phyloP scores from a whole-genome alignment of 441 rosid genomes.

The Flueggea neowawraea region DNA sequence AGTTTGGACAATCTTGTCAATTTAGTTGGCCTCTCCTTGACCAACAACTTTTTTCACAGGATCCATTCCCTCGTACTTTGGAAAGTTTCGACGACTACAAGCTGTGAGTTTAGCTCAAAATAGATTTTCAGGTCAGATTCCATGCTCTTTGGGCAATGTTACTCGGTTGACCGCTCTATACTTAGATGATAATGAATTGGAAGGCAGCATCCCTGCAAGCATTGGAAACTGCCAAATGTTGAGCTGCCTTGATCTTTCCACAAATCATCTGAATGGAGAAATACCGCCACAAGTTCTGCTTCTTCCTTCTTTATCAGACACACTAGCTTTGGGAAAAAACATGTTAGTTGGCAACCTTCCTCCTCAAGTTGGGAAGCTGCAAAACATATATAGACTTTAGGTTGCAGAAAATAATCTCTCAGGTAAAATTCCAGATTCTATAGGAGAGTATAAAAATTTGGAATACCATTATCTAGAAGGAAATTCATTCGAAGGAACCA shows the following conservation, averaged over 20 bases:
- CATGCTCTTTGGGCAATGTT: constrained; percentile 17
- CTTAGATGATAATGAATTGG: neutral
- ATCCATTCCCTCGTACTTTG: constrained; percentile 1
- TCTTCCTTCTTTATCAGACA: constrained; percentile 13
- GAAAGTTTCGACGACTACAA: constrained; percentile 3
- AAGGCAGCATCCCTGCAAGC: constrained; percentile 18
- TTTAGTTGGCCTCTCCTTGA: neutral
- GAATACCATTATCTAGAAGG: neutral
- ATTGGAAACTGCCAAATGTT: neutral
- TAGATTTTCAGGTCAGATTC: constrained; percentile 6
- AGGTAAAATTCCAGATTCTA: constrained; percentile 12
- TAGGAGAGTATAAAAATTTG: constrained; percentile 8
- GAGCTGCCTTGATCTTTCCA: neutral
- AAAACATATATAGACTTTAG: neutral
- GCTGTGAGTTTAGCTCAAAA: neutral
- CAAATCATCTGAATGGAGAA: constrained; percentile 13
- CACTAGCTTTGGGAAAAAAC: constrained; percentile 20
- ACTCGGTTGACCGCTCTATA: neutral
- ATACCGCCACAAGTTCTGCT: constrained; percentile 18
- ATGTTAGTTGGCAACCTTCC: constrained; percentile 17
- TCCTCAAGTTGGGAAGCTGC: neutral
- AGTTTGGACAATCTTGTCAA: constrained; percentile 1
- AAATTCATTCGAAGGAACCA: constrained; percentile 9
- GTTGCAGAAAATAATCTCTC: constrained; percentile 8
- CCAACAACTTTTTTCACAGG: constrained; percentile 8